Evolutionary conservation across 768 basidiomycete genomes (phyloP).

Genomic region (Melanogaster broomeanus): DNA sequence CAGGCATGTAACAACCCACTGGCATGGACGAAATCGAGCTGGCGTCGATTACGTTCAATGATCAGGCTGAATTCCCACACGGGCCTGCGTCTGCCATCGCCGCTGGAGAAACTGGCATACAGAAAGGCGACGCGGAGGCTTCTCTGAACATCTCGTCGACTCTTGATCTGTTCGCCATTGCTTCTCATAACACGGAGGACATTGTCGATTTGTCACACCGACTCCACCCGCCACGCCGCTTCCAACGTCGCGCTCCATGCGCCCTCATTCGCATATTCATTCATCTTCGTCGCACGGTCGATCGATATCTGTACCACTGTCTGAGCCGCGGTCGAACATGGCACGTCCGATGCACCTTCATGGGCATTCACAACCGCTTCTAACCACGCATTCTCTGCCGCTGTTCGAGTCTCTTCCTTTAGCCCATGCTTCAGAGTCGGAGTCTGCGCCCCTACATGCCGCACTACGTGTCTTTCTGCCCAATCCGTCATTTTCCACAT

Average conservation of each 20-base stretch:
- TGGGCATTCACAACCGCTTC: constrained; percentile 36
- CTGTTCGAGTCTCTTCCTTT: constrained; percentile 32
- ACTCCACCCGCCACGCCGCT: constrained; percentile 70
- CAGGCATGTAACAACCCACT: constrained; percentile 49
- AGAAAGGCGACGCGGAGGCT: constrained; percentile 36
- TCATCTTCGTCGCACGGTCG: constrained; percentile 41
- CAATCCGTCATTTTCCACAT: constrained; percentile 3
- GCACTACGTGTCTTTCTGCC: constrained; percentile 8
- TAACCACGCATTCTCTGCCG: constrained; percentile 36
- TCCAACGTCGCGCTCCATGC: constrained; percentile 42
- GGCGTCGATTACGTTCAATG: constrained; percentile 69
- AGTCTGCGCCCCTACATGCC: constrained; percentile 23
- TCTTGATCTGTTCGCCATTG: constrained; percentile 42
- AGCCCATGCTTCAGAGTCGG: constrained; percentile 19
- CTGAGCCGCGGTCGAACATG: constrained; percentile 50
- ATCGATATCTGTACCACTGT: constrained; percentile 57
- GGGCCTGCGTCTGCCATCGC: constrained; percentile 28
- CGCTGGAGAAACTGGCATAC: constrained; percentile 29
- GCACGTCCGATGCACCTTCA: constrained; percentile 37
- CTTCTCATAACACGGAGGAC: constrained; percentile 54
- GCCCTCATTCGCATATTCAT: constrained; percentile 31
- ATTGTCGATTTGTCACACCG: constrained; percentile 58
- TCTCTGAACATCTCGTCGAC: constrained; percentile 34
- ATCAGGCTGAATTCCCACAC: constrained; percentile 35
- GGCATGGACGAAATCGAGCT: constrained; percentile 71